Evolutionary conservation across 1,284 basidiomycete species (phyloP).

Genomic region (Quambalaria eucalypti): DNA sequence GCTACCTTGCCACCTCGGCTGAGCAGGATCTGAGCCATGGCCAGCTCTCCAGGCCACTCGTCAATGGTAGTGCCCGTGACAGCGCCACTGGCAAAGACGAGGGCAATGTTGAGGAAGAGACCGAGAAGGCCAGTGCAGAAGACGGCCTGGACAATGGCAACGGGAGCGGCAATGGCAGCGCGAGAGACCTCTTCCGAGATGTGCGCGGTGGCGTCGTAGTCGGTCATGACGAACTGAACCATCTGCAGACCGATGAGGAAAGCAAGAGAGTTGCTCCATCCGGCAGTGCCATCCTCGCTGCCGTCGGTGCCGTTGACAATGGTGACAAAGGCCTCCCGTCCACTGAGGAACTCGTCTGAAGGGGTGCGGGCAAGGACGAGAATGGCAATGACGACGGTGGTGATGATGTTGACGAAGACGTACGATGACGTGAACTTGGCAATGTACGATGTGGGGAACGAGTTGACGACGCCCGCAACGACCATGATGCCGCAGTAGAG

Average conservation of each 20-base stretch:
- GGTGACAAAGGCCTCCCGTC: constrained; percentile 60
- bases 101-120: constrained; percentile 51
- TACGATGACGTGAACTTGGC: constrained; percentile 69
- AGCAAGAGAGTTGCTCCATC: constrained; percentile 60
- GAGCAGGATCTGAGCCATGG: constrained; percentile 41
- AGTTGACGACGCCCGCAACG: constrained; percentile 55
- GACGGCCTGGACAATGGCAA: constrained; percentile 79
- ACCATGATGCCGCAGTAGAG: constrained; percentile 38
- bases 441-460: constrained; percentile 68
- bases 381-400: constrained; percentile 60
- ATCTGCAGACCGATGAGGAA: constrained; percentile 79
- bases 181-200: constrained; percentile 84
- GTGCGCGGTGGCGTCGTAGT: constrained; percentile 60
- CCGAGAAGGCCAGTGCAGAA: constrained; percentile 39
- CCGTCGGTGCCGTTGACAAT: constrained; percentile 59
- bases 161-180: constrained; percentile 67
- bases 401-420: constrained; percentile 75
- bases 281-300: constrained; percentile 71
- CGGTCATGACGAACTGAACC: constrained; percentile 60
- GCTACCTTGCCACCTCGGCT: constrained; percentile 46
- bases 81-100: constrained; percentile 64
- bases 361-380: constrained; percentile 62
- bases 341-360: constrained; percentile 68
- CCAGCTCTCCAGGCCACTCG: constrained; percentile 39
- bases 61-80: constrained; percentile 22